Base-by-base conservation (phyloP, 768 basidiomycete species). In the Megacollybia marginata region DNA sequence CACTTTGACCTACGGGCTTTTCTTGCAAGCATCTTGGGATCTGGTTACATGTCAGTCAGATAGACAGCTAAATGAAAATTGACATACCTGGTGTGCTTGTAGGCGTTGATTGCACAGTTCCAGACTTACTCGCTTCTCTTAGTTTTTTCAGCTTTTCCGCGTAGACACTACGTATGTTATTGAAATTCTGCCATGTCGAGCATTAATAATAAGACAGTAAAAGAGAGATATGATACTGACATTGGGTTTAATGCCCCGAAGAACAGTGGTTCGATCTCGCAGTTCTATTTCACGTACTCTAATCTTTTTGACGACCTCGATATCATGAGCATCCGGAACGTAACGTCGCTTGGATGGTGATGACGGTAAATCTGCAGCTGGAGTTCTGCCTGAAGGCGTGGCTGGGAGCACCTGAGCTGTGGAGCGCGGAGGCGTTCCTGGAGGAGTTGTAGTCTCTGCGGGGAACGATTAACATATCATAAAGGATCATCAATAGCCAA, bases 261-360 rank as follows among this genome's bases (percentile, higher is more conserved):
- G 66, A 1, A 94, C 88, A 0, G 86, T 84, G 53, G 80, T 94
- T 47, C 91, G 74, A 64, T 95, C 89, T 48, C 78, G 73, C 15
- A 93, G 72, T 63, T 92, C 86, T n/a, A 90, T 72, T 57, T 91
- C 86, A 50, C 78, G 80, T 60, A 71, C 70, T 60, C 71, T 76
- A 52, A 96, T 91, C 60, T 82, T 85, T 69, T 94, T 96, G 51
- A 95, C 93, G 18, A 85, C 75, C 46, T 92, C 92, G 2, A 81
- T 65, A 61, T 97, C 95, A 19, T 78, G 77, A 0, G 74, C 56
- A 63, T 97, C 88, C 0, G 88, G 72, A 12, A 87, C 80, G 59
- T 95, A 94, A 31, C 83, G 78, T 48, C 87, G 73, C 65, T 94
- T 95, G 16, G 73, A 56, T 9, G 80, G 74, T 0, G 82, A 75